A percentile compares a stretch with the other conserved stretches of the same genome.
phyloP scores from a whole-genome alignment of 2,329 filamentous ascomycete species.

The Ceratocystis harringtonii region DNA sequence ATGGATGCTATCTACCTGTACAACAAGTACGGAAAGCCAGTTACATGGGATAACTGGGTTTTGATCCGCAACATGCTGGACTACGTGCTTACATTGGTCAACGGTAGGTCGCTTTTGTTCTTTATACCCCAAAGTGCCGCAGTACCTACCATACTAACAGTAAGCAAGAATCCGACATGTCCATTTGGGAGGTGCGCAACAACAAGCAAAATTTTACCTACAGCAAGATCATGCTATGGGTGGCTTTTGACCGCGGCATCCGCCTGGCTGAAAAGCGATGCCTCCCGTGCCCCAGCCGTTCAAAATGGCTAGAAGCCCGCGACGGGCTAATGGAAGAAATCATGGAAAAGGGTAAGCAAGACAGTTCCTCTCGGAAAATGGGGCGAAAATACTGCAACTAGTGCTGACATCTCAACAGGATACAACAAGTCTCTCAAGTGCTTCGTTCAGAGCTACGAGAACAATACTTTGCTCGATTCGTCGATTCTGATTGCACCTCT shows the following conservation, averaged over 20 bases:
- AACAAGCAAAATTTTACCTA: slow-evolving; percentile 65
- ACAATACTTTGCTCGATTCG: slow-evolving; percentile 53
- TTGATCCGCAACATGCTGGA: slow-evolving; percentile 56
- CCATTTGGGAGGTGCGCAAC: slow-evolving; percentile 69
- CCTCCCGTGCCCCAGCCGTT: slow-evolving; percentile 56
- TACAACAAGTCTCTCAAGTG: slow-evolving; percentile 55
- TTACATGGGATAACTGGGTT: slow-evolving; percentile 63
- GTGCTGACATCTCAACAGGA: slow-evolving; percentile 26
- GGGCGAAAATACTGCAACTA: neutral
- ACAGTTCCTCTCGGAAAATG: neutral
- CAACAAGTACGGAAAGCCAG: slow-evolving; percentile 65
- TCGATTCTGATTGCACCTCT: slow-evolving; percentile 62
- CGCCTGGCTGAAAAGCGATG: slow-evolving; percentile 61
- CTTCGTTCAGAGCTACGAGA: slow-evolving; percentile 66
- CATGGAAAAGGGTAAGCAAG: slow-evolving; percentile 47
- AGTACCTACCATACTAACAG: slow-evolving; percentile 12
- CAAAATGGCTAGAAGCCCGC: slow-evolving; percentile 48
- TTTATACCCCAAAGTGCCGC: neutral
- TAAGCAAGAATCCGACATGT: slow-evolving; percentile 53
- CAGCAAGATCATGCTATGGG: slow-evolving; percentile 74
- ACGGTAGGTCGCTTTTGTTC: slow-evolving; percentile 28
- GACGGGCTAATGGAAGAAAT: slow-evolving; percentile 60
- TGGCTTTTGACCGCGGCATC: slow-evolving; percentile 60
- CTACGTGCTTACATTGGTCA: slow-evolving; percentile 52
- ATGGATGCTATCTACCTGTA: slow-evolving; percentile 66